Base-by-base conservation (phyloP, 1,284 basidiomycete species). In the Irpex sp. region DNA sequence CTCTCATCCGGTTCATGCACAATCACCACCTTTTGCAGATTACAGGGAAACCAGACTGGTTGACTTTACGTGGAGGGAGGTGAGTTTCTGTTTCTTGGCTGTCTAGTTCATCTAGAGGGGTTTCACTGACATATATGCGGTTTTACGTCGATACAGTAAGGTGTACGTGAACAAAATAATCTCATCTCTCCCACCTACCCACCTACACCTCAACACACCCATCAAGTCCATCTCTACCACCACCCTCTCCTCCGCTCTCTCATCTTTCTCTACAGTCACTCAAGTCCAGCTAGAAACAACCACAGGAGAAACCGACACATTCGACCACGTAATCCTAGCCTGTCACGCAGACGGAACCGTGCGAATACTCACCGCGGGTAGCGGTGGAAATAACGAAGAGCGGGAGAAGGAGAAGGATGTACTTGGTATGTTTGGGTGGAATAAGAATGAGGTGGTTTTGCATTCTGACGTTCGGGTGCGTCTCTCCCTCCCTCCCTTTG, bases 1-100 rank as follows among this genome's bases (percentile, higher is more conserved):
- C 91, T 0, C 75, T 93, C 69, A 85, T 92, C 54, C 84, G 87
- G 66, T 93, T 93, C 74, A 81, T 93, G 84, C 84, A 86, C 73
- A 94, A 94, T 70, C 92, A 94, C 68, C 88, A 92, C 70, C 78
- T 93, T 0, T 81, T 94, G 0, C 92, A 93, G 75, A 77, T 94
- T 21, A 84, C 82, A 0, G 88, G 87, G 0, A 91, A 90, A 64
- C 91, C 91, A 0, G 81, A 84, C 5, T 94, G 92, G 92, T 73
- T 93, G 38, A 93, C 92, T 0, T 82, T 94, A 60, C 75, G 84
- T 58, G 88, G 89, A 15, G 92, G 92, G 66, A 88, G 88, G 87
- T 89, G 61, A 60, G 75, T 70, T 0, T 31, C 34, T 55, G 44
- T 59, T 54, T 26, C 17, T 15, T 69, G 21, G 36, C 21, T 38